Conservation (phyloP, 2,329 filamentous ascomycete genomes). For the Trichoderma simmonsii region DNA sequence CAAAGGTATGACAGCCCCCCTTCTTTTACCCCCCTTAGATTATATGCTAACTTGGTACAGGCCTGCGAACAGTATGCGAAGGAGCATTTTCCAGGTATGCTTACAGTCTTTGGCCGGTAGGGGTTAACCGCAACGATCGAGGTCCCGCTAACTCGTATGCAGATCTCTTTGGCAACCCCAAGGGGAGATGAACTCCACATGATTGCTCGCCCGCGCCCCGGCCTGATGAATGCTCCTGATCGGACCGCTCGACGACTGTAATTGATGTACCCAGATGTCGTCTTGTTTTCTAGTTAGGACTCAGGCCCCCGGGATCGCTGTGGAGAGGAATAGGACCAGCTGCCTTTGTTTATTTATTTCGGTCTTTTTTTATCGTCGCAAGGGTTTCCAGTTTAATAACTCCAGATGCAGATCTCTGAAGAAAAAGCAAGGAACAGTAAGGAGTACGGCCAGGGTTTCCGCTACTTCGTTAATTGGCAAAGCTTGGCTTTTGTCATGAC, state of each 20-base stretch:
- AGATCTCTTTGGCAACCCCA: slow-evolving; percentile 40
- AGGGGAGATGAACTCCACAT: slow-evolving; percentile 33
- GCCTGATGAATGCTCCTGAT: slow-evolving; percentile 1
- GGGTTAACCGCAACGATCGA: slow-evolving; percentile 18
- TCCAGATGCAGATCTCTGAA: slow-evolving; percentile 10
- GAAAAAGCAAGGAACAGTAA: slow-evolving; percentile 17
- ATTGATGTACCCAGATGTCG: background rate
- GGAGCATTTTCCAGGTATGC: slow-evolving; percentile 73
- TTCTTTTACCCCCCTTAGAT: background rate
- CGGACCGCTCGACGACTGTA: slow-evolving; percentile 7
- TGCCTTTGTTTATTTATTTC: slow-evolving; percentile 6
- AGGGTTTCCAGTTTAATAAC: slow-evolving; percentile 18
- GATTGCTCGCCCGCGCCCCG: background rate
- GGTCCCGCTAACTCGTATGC: slow-evolving; percentile 30
- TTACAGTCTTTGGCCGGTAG: slow-evolving; percentile 26
- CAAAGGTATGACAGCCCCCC: slow-evolving; percentile 58
- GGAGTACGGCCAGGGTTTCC: slow-evolving; percentile 17
- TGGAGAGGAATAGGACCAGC: slow-evolving; percentile 1
- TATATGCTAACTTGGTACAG: slow-evolving; percentile 21
- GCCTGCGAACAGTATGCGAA: slow-evolving; percentile 81
- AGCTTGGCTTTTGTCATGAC: slow-evolving; percentile 2
- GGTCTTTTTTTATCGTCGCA: background rate
- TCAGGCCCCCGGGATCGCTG: background rate
- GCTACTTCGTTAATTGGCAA: slow-evolving; percentile 14
- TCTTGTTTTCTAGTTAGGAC: background rate